These are phyloP conservation scores for Rosa lucieae DNA, from an alignment of 306 rosid species.

Conservation along the genomic window DNA sequence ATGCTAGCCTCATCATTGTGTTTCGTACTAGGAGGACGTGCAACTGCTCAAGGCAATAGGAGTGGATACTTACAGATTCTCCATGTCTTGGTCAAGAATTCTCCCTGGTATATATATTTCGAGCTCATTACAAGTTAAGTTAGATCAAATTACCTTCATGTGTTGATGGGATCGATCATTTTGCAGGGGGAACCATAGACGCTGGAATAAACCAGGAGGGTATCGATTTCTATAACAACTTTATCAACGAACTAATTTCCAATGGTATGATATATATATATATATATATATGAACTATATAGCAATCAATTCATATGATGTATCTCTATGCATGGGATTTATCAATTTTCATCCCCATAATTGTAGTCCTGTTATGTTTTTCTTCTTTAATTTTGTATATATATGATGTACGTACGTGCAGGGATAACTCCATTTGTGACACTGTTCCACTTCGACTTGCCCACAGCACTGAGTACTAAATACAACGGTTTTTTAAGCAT, in stretches of 20 bases:
- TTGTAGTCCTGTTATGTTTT: too few relatives aligned
- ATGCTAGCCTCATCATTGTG: neutral
- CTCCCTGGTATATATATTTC: neutral
- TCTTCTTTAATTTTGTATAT: neutral
- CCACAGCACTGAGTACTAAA: neutral
- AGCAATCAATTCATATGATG: neutral
- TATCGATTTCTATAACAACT: neutral
- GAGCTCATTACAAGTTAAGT: neutral
- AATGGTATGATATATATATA: neutral
- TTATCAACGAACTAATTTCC: neutral
- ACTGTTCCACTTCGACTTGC: slow-evolving; percentile 15
- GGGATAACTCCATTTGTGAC: slow-evolving; percentile 13
- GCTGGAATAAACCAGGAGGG: slow-evolving; percentile 1
- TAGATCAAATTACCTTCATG: neutral
- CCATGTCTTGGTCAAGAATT: slow-evolving; percentile 6
- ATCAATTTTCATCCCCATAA: neutral
- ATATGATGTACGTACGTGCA: neutral
- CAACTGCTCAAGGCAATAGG: slow-evolving; percentile 4
- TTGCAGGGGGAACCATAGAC: neutral
- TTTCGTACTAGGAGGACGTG: neutral
- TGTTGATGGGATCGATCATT: neutral
- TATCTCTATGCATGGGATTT: neutral
- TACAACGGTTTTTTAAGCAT: neutral
- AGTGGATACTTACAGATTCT: slow-evolving; percentile 11
- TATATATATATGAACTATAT: neutral